Evolutionary conservation across 169 alveolate genomes (phyloP).

Genomic region (Perkinsus chesapeaki): DNA sequence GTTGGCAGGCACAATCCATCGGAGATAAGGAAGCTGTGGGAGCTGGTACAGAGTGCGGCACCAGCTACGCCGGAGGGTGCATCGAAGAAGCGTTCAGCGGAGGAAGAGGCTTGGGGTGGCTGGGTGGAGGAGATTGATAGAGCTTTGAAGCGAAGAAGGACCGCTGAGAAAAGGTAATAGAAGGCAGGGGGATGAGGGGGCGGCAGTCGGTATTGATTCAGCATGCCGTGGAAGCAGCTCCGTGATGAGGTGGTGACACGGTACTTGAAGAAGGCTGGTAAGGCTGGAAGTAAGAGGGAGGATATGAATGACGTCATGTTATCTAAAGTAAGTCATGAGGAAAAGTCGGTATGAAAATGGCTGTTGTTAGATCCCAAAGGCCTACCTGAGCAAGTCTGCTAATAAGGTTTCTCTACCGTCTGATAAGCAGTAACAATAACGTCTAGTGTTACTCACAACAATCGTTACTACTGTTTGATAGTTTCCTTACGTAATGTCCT

Average conservation of each 20-base stretch:
- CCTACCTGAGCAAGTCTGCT: neutral
- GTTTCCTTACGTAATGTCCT: neutral
- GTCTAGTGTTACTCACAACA: neutral
- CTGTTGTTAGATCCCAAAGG: neutral
- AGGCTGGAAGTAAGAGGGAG: neutral
- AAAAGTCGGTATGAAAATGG: neutral
- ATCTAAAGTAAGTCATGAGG: neutral
- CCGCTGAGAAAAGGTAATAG: neutral
- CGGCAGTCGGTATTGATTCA: neutral
- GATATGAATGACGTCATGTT: neutral
- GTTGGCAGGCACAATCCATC: neutral
- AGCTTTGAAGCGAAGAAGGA: neutral
- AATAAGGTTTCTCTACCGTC: neutral
- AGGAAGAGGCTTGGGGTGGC: neutral
- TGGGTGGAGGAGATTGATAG: neutral
- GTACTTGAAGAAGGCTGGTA: neutral
- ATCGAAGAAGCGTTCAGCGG: neutral
- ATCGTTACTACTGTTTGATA: neutral
- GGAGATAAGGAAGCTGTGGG: neutral
- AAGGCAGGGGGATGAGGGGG: neutral
- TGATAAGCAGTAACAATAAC: neutral
- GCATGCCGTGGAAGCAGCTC: neutral
- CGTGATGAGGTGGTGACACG: neutral
- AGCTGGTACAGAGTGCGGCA: neutral
- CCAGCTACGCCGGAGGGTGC: neutral